Evolutionary conservation across 2,329 filamentous ascomycete genomes (phyloP).

Genomic region (Fusarium goolgardi): DNA sequence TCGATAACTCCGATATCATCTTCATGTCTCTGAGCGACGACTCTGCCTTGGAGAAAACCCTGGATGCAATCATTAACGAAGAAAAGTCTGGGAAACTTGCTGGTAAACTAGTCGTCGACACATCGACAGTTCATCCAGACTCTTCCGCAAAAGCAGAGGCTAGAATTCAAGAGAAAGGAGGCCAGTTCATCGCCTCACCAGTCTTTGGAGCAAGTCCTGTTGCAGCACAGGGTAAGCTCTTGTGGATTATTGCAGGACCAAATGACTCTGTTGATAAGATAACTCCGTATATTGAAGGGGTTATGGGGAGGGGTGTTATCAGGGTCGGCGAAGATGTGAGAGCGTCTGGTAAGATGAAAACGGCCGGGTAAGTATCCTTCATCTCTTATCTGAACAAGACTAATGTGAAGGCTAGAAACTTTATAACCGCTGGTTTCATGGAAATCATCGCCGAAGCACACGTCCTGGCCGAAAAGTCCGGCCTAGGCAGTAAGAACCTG

Average conservation of each 20-base stretch:
- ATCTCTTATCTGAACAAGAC: too few relatives aligned
- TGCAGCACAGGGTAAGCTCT: conserved; percentile 58
- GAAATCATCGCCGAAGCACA: conserved; percentile 62
- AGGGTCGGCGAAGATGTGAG: conserved; percentile 56
- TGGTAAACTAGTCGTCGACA: conserved; percentile 61
- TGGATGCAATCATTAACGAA: conserved; percentile 48
- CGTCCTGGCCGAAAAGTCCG: conserved; percentile 60
- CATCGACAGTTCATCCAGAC: conserved; percentile 62
- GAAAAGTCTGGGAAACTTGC: conserved; percentile 25
- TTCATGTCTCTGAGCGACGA: conserved; percentile 60
- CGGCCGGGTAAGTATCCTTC: conserved; percentile 53
- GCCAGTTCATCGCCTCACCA: conserved; percentile 57
- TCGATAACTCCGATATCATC: conserved; percentile 49
- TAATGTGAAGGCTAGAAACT: conserved; percentile 43
- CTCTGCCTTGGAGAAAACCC: conserved; percentile 50
- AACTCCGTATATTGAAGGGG: conserved; percentile 55
- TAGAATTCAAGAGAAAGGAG: conserved; percentile 47
- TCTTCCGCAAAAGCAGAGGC: conserved; percentile 51
- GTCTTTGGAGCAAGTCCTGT: conserved; percentile 64
- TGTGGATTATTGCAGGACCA: conserved; percentile 61
- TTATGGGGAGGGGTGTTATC: conserved; percentile 58
- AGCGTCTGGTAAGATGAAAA: conserved; percentile 61
- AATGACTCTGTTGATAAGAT: conserved; percentile 51
- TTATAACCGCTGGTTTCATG: conserved; percentile 62
- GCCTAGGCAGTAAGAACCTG: conserved; percentile 54